phyloP scores from a whole-genome alignment of 345 rosid species.

The Hibiscus syriacus region DNA sequence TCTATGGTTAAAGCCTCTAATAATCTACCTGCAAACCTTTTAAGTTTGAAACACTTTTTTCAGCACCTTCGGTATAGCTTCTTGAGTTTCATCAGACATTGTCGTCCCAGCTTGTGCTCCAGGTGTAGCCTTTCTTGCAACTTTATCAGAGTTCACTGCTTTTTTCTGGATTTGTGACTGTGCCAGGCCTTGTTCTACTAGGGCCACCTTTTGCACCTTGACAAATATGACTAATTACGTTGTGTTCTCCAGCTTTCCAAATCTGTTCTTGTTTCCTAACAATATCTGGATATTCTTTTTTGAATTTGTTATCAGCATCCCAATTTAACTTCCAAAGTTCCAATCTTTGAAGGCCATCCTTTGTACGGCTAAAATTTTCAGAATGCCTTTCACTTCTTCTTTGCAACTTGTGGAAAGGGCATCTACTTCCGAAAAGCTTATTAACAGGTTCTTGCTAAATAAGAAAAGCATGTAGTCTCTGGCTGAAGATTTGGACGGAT shows the following conservation, averaged over 20 bases:
- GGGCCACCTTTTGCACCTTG: conserved; percentile 26
- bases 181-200: conserved; percentile 20
- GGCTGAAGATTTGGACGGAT: neutral
- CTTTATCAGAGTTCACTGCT: conserved; percentile 33
- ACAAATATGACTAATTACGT: conserved; percentile 8
- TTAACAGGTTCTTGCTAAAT: conserved; percentile 27
- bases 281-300: conserved; percentile 36
- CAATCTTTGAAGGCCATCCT: conserved; percentile 40
- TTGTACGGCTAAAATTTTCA: conserved; percentile 38
- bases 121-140: conserved; percentile 19
- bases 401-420: conserved; percentile 11
- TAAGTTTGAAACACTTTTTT: conserved; percentile 62
- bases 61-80: conserved; percentile 60
- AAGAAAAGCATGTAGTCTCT: conserved; percentile 13
- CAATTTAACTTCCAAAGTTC: conserved; percentile 55
- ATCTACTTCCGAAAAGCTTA: conserved; percentile 20
- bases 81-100: conserved; percentile 55
- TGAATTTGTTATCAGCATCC: conserved; percentile 31
- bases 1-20: neutral
- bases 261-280: conserved; percentile 32
- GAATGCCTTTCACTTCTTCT: conserved; percentile 25
- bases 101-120: conserved; percentile 26
- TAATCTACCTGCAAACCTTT: conserved; percentile 80
- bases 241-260: conserved; percentile 26
- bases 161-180: conserved; percentile 26